phyloP scores from a whole-genome alignment of 139 green algal species.

The Astrephomene gubernaculifera region DNA sequence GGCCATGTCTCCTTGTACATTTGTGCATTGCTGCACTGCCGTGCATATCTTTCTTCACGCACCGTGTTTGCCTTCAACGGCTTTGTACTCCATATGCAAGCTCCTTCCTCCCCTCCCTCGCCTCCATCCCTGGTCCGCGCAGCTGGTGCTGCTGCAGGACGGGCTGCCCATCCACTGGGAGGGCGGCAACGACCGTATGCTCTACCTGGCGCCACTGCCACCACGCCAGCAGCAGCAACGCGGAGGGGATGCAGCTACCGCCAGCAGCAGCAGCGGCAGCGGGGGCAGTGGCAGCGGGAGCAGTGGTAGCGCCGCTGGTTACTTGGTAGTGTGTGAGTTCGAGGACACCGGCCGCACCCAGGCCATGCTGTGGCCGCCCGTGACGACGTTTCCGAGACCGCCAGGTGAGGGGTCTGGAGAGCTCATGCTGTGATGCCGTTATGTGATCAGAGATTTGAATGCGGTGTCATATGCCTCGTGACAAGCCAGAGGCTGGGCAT shows the following conservation, averaged over 20 bases:
- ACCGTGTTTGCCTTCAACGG: no score
- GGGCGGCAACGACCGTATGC: slow-evolving; percentile 32
- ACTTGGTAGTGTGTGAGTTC: slow-evolving; percentile 8
- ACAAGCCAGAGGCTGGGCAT: no score
- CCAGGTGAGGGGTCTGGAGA: slow-evolving; percentile 25
- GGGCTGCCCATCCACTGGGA: slow-evolving; percentile 36
- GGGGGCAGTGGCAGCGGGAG: background rate
- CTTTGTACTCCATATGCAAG: no score
- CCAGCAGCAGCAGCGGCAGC: no score
- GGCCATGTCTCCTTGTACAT: no score
- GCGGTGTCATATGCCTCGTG: no score
- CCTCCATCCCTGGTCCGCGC: background rate
- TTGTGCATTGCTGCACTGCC: no score
- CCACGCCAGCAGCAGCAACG: no score
- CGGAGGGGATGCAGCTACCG: no score
- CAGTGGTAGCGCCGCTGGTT: background rate
- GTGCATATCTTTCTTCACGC: no score
- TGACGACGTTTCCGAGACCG: background rate
- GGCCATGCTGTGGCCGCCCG: slow-evolving; percentile 29
- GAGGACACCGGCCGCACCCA: slow-evolving; percentile 17
- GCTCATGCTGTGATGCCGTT: no score
- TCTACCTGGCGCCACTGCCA: slow-evolving; percentile 3
- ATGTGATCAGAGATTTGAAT: no score
- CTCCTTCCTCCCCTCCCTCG: background rate
- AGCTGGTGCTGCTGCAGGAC: slow-evolving; percentile 42